These are phyloP conservation scores for Trichocladium antarcticum DNA, from an alignment of 495 filamentous ascomycete genomes.

Conservation along the genomic window DNA sequence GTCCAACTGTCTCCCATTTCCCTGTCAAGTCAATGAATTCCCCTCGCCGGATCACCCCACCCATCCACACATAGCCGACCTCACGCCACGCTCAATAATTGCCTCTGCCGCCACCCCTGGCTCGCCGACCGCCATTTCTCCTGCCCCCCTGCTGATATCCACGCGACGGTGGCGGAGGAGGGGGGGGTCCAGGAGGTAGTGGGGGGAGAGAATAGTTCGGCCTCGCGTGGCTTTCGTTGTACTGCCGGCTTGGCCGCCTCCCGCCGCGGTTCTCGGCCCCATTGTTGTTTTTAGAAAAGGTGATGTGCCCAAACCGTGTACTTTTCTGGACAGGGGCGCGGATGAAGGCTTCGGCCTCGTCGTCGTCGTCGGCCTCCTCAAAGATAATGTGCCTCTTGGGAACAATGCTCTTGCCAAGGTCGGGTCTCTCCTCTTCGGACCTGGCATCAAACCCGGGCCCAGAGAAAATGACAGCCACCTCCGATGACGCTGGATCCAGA, in stretches of 20 bases:
- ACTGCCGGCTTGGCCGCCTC: background rate
- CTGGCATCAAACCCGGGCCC: background rate
- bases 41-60: background rate
- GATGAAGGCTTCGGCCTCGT: slow-evolving; percentile 34
- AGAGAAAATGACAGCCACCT: slow-evolving; percentile 21
- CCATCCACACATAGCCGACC: no score
- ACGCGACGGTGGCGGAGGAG: background rate
- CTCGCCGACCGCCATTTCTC: background rate
- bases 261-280: background rate
- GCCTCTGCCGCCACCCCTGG: slow-evolving; percentile 1
- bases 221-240: slow-evolving; percentile 2
- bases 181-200: slow-evolving; percentile 16
- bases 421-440: slow-evolving; percentile 11
- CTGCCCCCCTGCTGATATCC: background rate
- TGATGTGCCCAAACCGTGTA: slow-evolving; percentile 20
- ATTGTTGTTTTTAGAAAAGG: slow-evolving; percentile 18
- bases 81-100: background rate
- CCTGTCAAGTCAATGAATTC: no score
- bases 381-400: slow-evolving; percentile 32
- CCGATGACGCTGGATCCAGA: slow-evolving; percentile 24
- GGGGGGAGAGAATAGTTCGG: slow-evolving; percentile 6
- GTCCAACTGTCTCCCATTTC: no score
- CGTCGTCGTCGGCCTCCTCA: slow-evolving; percentile 31
- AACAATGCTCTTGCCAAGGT: slow-evolving; percentile 30
- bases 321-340: slow-evolving; percentile 24